Evolutionary conservation across 2,329 filamentous ascomycete species (phyloP).

Genomic region (Botrytis fragariae): DNA sequence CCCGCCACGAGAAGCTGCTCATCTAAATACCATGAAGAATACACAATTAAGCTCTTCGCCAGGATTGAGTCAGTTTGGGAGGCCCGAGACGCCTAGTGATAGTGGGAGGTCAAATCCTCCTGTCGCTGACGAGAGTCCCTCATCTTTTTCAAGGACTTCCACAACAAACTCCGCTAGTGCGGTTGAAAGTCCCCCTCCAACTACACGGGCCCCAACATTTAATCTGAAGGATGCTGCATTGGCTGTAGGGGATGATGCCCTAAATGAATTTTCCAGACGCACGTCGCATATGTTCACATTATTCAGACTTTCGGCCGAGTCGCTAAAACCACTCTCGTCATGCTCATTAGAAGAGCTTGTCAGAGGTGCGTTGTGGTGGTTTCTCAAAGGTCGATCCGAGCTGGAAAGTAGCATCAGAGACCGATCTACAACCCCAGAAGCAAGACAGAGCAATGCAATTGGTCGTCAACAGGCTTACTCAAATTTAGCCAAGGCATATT

Average conservation of each 20-base stretch:
- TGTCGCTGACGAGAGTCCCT: conserved; percentile 2
- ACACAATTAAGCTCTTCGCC: conserved; percentile 20
- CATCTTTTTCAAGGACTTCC: not conserved
- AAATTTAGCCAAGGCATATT: conserved; percentile 81
- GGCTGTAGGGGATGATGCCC: conserved; percentile 54
- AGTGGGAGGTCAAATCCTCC: conserved; percentile 18
- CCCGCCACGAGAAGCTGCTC: conserved; percentile 28
- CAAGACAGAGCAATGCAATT: conserved; percentile 53
- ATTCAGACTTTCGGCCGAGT: conserved; percentile 75
- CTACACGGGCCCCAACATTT: conserved; percentile 26
- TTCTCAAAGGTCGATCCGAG: conserved; percentile 73
- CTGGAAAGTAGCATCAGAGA: conserved; percentile 71
- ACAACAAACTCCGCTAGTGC: not conserved
- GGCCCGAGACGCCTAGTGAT: conserved; percentile 20
- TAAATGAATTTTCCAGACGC: conserved; percentile 66
- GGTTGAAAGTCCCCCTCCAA: conserved; percentile 17
- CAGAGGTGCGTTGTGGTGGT: conserved; percentile 83
- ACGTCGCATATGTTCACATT: conserved; percentile 72
- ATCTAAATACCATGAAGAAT: conserved; percentile 35
- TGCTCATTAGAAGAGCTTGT: conserved; percentile 66
- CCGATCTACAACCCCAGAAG: conserved; percentile 53
- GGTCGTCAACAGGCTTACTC: conserved; percentile 74
- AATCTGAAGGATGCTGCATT: conserved; percentile 32
- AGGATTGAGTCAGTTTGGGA: conserved; percentile 21
- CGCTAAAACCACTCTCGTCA: conserved; percentile 62